A percentile compares a stretch with the other conserved stretches of the same genome.
phyloP scores from a whole-genome alignment of 2,329 filamentous ascomycete species.

The Pseudogymnoascus pannorum region DNA sequence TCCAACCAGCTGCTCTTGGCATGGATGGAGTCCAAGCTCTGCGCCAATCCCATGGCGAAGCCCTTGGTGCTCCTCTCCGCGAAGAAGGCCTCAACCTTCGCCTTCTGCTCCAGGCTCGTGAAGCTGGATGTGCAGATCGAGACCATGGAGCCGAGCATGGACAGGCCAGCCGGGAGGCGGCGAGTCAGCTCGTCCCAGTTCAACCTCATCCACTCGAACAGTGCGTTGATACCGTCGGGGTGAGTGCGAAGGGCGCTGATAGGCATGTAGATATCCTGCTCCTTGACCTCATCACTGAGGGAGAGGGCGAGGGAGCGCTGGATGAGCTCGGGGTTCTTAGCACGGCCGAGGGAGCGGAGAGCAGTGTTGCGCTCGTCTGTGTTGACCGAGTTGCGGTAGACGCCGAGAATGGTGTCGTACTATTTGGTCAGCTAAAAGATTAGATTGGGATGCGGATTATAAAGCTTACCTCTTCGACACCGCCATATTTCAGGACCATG shows the following conservation, averaged over 20 bases:
- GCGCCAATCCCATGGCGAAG: conserved; percentile 82
- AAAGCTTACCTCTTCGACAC: conserved; percentile 63
- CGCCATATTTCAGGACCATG: conserved; percentile 76
- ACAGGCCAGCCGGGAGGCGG: conserved; percentile 76
- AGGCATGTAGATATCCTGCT: conserved; percentile 89
- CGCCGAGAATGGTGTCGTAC: conserved; percentile 70
- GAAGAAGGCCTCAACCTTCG: conserved; percentile 76
- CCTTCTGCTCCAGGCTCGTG: conserved; percentile 66
- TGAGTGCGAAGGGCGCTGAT: conserved; percentile 72
- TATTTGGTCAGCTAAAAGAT: conserved; percentile 24
- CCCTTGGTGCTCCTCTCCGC: conserved; percentile 73
- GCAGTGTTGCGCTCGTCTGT: conserved; percentile 89
- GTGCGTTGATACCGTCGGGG: conserved; percentile 66
- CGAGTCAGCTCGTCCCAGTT: conserved; percentile 83
- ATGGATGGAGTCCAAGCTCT: conserved; percentile 75
- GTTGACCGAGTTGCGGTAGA: conserved; percentile 67
- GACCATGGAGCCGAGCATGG: conserved; percentile 80
- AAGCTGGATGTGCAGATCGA: conserved; percentile 76
- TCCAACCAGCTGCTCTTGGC: conserved; percentile 79
- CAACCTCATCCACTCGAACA: conserved; percentile 75
- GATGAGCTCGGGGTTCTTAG: conserved; percentile 71
- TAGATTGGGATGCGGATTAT: background rate
- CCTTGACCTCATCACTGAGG: conserved; percentile 76
- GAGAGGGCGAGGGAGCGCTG: conserved; percentile 70
- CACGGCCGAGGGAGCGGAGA: conserved; percentile 72